These are phyloP conservation scores for Petunia axillaris DNA, from an alignment of 257 asterid genomes.

Conservation along the genomic window DNA sequence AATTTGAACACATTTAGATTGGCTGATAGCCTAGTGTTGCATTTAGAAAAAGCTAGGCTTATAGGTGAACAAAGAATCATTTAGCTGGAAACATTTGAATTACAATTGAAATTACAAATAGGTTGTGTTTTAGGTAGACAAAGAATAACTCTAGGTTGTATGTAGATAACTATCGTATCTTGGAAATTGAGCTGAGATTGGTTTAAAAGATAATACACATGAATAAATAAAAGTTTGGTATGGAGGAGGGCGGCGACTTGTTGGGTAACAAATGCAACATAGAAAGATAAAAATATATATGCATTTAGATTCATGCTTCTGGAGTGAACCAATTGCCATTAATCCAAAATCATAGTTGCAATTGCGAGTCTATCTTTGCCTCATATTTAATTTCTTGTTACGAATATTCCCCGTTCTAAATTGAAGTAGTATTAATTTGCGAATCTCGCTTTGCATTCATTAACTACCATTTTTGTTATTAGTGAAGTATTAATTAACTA, in stretches of 20 bases:
- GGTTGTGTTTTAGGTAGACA: constrained; percentile 47
- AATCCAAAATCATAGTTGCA: not conserved
- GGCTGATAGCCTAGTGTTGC: not conserved
- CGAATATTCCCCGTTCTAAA: no score
- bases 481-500: no score
- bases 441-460: no score
- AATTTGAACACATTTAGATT: not conserved
- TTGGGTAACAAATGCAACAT: constrained; percentile 36
- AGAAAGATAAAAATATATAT: constrained; percentile 4
- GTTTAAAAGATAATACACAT: constrained; percentile 13
- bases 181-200: constrained; percentile 37
- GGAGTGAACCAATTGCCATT: not conserved
- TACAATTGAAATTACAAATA: not conserved
- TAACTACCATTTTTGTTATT: no score
- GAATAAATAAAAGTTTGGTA: constrained; percentile 28
- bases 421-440: no score
- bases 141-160: constrained; percentile 37
- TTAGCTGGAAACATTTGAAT: constrained; percentile 20
- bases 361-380: no score
- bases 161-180: constrained; percentile 38
- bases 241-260: constrained; percentile 37
- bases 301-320: not conserved
- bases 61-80: constrained; percentile 17
- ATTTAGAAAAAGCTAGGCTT: not conserved
- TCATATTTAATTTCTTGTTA: no score